phyloP scores from a whole-genome alignment of 2,329 filamentous ascomycete genomes.

The Colletotrichum aenigma region DNA sequence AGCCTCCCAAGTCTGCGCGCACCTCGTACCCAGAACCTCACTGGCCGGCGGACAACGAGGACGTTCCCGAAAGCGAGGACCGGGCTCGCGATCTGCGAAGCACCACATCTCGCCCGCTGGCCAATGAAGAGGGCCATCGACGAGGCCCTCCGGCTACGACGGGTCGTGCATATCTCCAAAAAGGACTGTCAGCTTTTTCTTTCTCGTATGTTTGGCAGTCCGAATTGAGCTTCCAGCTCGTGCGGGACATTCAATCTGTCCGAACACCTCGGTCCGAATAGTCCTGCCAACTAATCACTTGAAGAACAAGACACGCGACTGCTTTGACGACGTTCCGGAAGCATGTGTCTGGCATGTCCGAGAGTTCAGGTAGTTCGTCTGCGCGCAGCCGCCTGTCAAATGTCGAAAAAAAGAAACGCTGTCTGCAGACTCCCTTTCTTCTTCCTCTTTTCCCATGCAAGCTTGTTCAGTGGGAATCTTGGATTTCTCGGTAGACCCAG shows the following conservation, averaged over 20 bases:
- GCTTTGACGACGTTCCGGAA: background rate
- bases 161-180: background rate
- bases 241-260: background rate
- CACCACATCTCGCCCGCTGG: background rate
- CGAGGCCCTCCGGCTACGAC: background rate
- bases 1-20: background rate
- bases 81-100: background rate
- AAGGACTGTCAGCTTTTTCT: background rate
- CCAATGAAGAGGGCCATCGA: background rate
- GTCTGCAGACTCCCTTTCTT: background rate
- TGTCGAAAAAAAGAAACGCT: background rate
- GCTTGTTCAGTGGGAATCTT: slow-evolving; percentile 1
- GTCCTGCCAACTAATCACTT: background rate
- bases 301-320: background rate
- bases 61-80: background rate
- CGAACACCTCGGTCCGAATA: background rate
- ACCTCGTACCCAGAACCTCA: background rate
- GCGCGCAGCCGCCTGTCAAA: background rate
- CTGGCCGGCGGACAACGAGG: background rate
- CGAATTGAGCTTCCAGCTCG: slow-evolving; percentile 5
- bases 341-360: background rate
- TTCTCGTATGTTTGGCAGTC: background rate
- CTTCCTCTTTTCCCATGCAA: background rate
- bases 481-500: background rate
- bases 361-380: background rate